Evolutionary conservation across 2,329 filamentous ascomycete species (phyloP).

Genomic region (Periconia digitata): DNA sequence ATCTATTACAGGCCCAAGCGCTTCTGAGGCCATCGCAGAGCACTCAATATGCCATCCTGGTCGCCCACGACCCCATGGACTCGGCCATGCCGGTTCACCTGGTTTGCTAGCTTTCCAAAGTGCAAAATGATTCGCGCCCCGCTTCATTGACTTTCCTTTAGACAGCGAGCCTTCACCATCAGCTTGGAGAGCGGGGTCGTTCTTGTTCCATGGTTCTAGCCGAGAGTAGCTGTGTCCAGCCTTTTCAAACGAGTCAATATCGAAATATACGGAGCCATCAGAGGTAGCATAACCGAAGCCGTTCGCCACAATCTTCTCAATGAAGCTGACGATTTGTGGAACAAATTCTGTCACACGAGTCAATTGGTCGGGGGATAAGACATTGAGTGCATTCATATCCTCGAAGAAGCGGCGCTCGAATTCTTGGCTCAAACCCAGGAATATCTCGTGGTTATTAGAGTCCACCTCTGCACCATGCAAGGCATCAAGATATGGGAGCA

Average conservation of each 20-base stretch:
- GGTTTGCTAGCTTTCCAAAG: slow-evolving; percentile 89
- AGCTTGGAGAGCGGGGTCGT: slow-evolving; percentile 76
- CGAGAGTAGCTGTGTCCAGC: slow-evolving; percentile 76
- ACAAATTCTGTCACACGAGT: slow-evolving; percentile 94
- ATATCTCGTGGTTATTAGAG: slow-evolving; percentile 69
- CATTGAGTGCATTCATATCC: slow-evolving; percentile 86
- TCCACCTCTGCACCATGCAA: slow-evolving; percentile 59
- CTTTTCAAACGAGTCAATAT: slow-evolving; percentile 82
- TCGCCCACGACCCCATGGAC: slow-evolving; percentile 79
- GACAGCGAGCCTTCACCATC: slow-evolving; percentile 83
- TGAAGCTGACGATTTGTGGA: slow-evolving; percentile 81
- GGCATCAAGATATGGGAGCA: slow-evolving; percentile 80
- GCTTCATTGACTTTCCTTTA: slow-evolving; percentile 62
- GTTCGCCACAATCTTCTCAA: slow-evolving; percentile 79
- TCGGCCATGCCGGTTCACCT: slow-evolving; percentile 85
- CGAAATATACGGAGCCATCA: slow-evolving; percentile 92
- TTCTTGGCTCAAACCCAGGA: slow-evolving; percentile 79
- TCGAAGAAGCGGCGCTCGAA: slow-evolving; percentile 87
- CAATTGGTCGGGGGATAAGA: slow-evolving; percentile 76
- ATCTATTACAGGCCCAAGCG: slow-evolving; percentile 79
- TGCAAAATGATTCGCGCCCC: slow-evolving; percentile 78
- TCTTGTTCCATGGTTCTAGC: slow-evolving; percentile 79
- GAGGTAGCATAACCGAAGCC: slow-evolving; percentile 76
- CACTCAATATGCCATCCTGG: slow-evolving; percentile 97
- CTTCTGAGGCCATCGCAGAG: slow-evolving; percentile 86